phyloP scores from a whole-genome alignment of 2,329 filamentous ascomycete genomes.

The Colletotrichum lindemuthianum region DNA sequence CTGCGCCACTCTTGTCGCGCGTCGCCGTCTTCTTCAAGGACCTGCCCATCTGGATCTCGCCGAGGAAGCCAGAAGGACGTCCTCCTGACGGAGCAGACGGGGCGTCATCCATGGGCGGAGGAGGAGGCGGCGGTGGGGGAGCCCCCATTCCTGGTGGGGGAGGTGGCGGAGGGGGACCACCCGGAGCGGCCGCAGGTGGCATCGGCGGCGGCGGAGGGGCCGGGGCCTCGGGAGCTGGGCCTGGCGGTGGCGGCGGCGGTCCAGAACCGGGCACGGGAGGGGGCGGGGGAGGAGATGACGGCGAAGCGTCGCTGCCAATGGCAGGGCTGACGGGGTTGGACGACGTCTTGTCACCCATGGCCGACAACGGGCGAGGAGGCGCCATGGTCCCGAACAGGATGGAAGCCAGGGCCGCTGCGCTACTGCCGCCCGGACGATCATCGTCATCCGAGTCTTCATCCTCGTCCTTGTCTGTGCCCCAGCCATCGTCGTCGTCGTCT shows the following conservation, averaged over 20 bases:
- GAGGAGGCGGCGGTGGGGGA: constrained; percentile 55
- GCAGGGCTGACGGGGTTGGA: constrained; percentile 51
- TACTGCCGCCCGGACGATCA: constrained; percentile 80
- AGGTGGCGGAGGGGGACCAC: constrained; percentile 52
- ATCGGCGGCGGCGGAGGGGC: constrained; percentile 47
- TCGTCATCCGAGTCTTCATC: constrained; percentile 77
- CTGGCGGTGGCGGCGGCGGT: constrained; percentile 46
- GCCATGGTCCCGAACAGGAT: constrained; percentile 98
- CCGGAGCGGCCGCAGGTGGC: constrained; percentile 43
- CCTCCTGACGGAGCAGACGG: constrained; percentile 56
- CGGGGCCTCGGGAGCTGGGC: constrained; percentile 38
- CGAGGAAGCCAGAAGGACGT: constrained; percentile 73
- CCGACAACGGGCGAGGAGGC: constrained; percentile 87
- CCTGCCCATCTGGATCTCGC: constrained; percentile 84
- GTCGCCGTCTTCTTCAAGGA: constrained; percentile 88
- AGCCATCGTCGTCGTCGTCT: constrained; percentile 77
- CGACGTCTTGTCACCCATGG: constrained; percentile 75
- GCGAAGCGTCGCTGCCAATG: constrained; percentile 50
- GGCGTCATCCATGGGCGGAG: constrained; percentile 50
- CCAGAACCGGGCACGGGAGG: constrained; percentile 38
- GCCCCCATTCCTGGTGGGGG: constrained; percentile 52
- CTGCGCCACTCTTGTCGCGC: constrained; percentile 81
- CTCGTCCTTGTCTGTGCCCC: constrained; percentile 79
- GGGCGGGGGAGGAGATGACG: constrained; percentile 45
- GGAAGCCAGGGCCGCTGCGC: constrained; percentile 90